Conservation (phyloP, 352 stramenopile species). For the Elongisporangium undulatum region DNA sequence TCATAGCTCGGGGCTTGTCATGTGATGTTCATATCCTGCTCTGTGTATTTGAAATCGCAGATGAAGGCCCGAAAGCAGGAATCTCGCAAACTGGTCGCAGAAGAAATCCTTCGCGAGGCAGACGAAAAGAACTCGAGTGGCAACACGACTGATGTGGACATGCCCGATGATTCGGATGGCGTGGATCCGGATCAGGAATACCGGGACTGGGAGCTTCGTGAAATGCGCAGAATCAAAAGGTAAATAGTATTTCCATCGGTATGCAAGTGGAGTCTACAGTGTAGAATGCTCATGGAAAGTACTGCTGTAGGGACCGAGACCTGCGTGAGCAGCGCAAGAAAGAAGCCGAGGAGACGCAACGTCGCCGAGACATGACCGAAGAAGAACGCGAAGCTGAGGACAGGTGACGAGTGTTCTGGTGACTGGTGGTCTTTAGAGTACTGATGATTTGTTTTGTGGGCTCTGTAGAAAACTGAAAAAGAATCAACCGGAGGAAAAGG, state of each 20-base stretch:
- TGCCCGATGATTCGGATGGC: constrained; percentile 88
- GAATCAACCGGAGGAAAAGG: constrained; percentile 75
- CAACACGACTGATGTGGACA: constrained; percentile 71
- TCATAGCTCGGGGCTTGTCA: background rate
- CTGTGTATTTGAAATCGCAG: constrained; percentile 8
- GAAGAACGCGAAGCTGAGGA: constrained; percentile 94
- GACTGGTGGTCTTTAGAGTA: background rate
- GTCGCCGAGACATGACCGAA: constrained; percentile 93
- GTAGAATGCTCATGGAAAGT: constrained; percentile 7
- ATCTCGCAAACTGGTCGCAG: constrained; percentile 66
- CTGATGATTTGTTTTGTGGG: constrained; percentile 4
- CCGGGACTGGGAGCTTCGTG: constrained; percentile 91
- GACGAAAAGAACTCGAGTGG: constrained; percentile 11
- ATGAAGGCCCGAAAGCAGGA: constrained; percentile 57
- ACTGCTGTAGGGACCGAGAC: constrained; percentile 69
- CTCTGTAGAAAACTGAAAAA: constrained; percentile 71
- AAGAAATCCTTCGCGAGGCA: constrained; percentile 70
- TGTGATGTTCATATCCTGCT: background rate
- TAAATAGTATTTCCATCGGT: too few species aligned
- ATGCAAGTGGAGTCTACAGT: too few species aligned
- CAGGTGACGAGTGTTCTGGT: constrained; percentile 37
- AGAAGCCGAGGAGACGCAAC: constrained; percentile 86
- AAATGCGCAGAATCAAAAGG: constrained; percentile 91
- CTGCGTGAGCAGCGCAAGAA: constrained; percentile 65
- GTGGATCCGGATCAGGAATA: constrained; percentile 90